Percentiles rank a stretch among this genome's conserved stretches.
Conservation (phyloP, 371 early-diverging fungal genomes). For the Rhizopus delemar region DNA sequence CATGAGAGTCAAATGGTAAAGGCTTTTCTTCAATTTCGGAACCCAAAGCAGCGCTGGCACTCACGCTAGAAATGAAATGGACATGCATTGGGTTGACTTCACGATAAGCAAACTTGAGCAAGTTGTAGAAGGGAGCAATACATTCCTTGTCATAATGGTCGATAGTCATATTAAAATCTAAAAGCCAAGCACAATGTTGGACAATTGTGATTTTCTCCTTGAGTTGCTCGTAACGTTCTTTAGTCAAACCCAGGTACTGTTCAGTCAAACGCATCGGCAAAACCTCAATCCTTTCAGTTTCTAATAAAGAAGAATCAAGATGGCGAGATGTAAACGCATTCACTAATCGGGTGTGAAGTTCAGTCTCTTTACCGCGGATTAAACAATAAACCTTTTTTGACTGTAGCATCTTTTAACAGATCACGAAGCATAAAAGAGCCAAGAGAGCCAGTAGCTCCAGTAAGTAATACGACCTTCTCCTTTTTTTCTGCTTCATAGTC, state of each 20-base stretch:
- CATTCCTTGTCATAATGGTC: constrained; percentile 37
- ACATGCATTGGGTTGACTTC: constrained; percentile 37
- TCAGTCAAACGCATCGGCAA: constrained; percentile 23
- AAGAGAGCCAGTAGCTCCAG: constrained; percentile 50
- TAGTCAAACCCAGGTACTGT: constrained; percentile 26
- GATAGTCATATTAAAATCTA: constrained; percentile 38
- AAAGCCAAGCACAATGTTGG: constrained; percentile 38
- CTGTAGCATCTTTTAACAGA: constrained; percentile 21
- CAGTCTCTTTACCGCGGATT: constrained; percentile 24
- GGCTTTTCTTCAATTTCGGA: constrained; percentile 25
- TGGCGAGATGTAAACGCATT: constrained; percentile 29
- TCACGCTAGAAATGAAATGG: constrained; percentile 40
- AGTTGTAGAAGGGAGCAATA: constrained; percentile 36
- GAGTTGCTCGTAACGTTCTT: constrained; percentile 24
- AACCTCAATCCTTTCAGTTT: constrained; percentile 6
- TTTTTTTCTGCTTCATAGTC: neutral
- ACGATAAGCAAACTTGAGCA: constrained; percentile 39
- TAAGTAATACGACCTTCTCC: constrained; percentile 33
- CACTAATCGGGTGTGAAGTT: constrained; percentile 20
- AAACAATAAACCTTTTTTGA: constrained; percentile 37
- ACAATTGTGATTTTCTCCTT: constrained; percentile 34
- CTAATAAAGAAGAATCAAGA: constrained; percentile 13
- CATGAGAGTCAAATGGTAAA: constrained; percentile 29
- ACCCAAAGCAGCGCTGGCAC: constrained; percentile 21
- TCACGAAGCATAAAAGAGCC: constrained; percentile 37